A percentile compares a stretch with the other conserved stretches of the same genome.
Conservation (phyloP, 352 stramenopile genomes). For the Peronospora belbahrii region DNA sequence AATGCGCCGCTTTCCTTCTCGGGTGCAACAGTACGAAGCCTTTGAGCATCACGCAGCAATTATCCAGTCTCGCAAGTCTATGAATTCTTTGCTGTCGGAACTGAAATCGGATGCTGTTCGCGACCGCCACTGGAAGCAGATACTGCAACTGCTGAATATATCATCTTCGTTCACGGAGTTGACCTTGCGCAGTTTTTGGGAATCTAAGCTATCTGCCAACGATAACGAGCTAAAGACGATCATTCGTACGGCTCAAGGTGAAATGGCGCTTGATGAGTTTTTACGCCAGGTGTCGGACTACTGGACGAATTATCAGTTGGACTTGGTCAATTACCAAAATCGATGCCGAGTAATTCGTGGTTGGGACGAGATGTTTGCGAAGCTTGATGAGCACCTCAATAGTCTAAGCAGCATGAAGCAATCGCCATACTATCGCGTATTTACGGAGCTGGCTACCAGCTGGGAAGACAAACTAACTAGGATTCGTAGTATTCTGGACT, state of each 20-base stretch:
- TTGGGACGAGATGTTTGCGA: conserved; percentile 99
- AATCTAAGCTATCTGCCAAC: conserved; percentile 86
- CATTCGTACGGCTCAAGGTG: conserved; percentile 95
- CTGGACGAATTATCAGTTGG: conserved; percentile 87
- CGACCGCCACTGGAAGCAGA: conserved; percentile 98
- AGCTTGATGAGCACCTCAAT: conserved; percentile 99
- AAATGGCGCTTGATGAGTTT: conserved; percentile 99
- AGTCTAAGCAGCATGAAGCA: conserved; percentile 98
- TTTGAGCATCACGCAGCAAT: conserved; percentile 92
- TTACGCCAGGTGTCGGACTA: conserved; percentile 90
- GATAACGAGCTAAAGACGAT: conserved; percentile 96
- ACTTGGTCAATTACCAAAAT: conserved; percentile 91
- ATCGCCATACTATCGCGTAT: conserved; percentile 97
- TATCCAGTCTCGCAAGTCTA: conserved; percentile 90
- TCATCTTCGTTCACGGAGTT: conserved; percentile 91
- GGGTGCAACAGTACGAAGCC: conserved; percentile 97
- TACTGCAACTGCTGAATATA: conserved; percentile 92
- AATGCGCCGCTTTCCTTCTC: conserved; percentile 92
- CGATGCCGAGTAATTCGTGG: conserved; percentile 95
- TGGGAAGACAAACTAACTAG: conserved; percentile 98
- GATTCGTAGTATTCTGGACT: conserved; percentile 95
- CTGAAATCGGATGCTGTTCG: conserved; percentile 98
- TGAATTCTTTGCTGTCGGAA: conserved; percentile 93
- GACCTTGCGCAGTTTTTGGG: conserved; percentile 96
- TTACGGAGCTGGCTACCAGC: conserved; percentile 94